phyloP scores from a whole-genome alignment of 306 rosid species.

The Betula pendula region DNA sequence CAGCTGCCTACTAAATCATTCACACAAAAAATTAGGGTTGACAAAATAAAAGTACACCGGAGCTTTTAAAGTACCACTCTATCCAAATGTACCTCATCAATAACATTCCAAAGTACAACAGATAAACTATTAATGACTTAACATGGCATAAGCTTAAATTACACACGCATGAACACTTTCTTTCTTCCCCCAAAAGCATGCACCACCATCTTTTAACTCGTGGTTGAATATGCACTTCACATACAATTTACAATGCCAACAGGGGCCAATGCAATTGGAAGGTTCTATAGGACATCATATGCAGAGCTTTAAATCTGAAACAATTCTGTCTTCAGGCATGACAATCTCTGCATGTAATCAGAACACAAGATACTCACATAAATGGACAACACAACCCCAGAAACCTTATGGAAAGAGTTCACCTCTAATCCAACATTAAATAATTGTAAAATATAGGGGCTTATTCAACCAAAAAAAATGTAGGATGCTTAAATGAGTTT shows the following conservation, averaged over 20 bases:
- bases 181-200: neutral
- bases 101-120: neutral
- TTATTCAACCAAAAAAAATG: too few species aligned
- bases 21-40: neutral
- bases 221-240: neutral
- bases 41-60: neutral
- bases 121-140: neutral
- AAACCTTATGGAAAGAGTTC: neutral
- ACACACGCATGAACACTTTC: neutral
- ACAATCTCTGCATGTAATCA: slow-evolving; percentile 5
- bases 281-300: neutral
- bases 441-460: neutral
- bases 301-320: neutral
- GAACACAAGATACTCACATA: slow-evolving; percentile 12
- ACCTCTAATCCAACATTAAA: neutral
- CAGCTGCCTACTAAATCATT: neutral
- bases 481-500: slow-evolving; percentile 10
- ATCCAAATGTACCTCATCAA: slow-evolving; percentile 4
- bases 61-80: neutral
- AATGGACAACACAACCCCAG: neutral
- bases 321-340: neutral
- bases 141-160: neutral
- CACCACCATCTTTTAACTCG: neutral
- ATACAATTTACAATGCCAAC: neutral
- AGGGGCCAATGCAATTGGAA: neutral